Percentiles rank a stretch among this genome's conserved stretches.
phyloP scores from a whole-genome alignment of 768 basidiomycete genomes.

The Boletus pseudo-olivaceus region DNA sequence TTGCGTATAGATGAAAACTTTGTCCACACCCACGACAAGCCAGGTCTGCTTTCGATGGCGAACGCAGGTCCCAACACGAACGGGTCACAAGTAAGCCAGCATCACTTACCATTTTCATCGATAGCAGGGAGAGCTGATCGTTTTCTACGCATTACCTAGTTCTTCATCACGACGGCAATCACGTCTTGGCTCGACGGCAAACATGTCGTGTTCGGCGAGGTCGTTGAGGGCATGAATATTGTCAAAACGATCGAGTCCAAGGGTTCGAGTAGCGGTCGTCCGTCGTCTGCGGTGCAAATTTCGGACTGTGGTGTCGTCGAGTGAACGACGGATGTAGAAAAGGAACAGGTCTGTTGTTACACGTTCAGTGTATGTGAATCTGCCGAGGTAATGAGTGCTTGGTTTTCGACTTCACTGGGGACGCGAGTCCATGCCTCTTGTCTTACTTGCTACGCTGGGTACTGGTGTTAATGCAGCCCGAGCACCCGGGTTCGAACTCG shows the following conservation, averaged over 20 bases:
- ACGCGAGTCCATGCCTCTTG: not conserved
- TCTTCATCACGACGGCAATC: slow-evolving; percentile 72
- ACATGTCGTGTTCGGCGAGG: slow-evolving; percentile 48
- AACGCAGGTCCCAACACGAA: slow-evolving; percentile 83
- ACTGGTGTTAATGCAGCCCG: too few species aligned
- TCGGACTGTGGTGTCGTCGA: slow-evolving; percentile 49
- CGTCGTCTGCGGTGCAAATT: slow-evolving; percentile 47
- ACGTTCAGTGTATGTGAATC: not conserved
- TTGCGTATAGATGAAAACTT: slow-evolving; percentile 63
- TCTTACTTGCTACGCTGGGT: too few species aligned
- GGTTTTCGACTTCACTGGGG: not conserved
- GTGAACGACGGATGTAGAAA: slow-evolving; percentile 6
- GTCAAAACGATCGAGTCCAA: slow-evolving; percentile 39
- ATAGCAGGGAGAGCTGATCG: not conserved
- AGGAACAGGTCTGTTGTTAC: not conserved
- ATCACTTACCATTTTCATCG: not conserved
- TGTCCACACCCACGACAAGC: slow-evolving; percentile 54
- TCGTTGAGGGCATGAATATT: slow-evolving; percentile 41
- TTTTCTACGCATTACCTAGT: slow-evolving; percentile 33
- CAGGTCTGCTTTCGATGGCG: slow-evolving; percentile 79
- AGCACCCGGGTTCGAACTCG: too few species aligned
- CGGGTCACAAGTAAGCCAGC: slow-evolving; percentile 60
- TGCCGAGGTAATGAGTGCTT: slow-evolving; percentile 6
- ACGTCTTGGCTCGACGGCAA: slow-evolving; percentile 58
- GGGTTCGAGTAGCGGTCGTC: slow-evolving; percentile 26